Evolutionary conservation across 202 grass and related monocot species (phyloP), one percentile per base, ranked within the genome.

Genomic region (Brachypodium distachyon): DNA sequence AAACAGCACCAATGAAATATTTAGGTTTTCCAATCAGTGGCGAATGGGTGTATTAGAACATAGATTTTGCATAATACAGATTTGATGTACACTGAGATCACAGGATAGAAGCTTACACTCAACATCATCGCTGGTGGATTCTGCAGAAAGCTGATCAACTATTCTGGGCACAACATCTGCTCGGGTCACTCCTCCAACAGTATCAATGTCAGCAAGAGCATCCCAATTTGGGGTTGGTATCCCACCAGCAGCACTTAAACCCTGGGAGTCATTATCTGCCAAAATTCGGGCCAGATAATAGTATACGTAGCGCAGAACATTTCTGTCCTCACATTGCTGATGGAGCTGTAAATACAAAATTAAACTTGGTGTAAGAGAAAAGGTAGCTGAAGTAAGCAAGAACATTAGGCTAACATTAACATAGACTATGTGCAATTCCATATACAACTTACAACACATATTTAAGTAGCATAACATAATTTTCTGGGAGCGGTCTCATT

Each of bases 191-290:
- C 96, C 96, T 37, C 91, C 96, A 12, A 80, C 91, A 72, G 87
- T 87, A 92, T 95, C 96, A 80, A 98, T 95, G 77, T 98, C 96
- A 12, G 96, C 96, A 78, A 98, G 96, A 80, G 96, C 91, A 72
- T 98, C 96, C 96, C 96, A 98, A 78, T 98, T 98, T 21, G 96
- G 96, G 9, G 96, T 98, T 13, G 91, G 96, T 77, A 98, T 98
- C 39, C 96, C 96, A 90, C 96, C 96, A 61, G 88, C 74, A 86
- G 91, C 82, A 84, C 89, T 99, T 86, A 90, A 92, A 85, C 96
- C 91, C 67, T 95, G 96, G 51, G 96, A 80, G 69, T 92, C 92
- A 83, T 89, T 95, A 77, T 99, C 96, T 78, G 96, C 92, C 87
- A 99, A 88, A 73, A 99, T 99, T 56, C 92, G 91, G 12, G 96